phyloP scores from a whole-genome alignment of 2,329 filamentous ascomycete species.

The Botrytis porri region DNA sequence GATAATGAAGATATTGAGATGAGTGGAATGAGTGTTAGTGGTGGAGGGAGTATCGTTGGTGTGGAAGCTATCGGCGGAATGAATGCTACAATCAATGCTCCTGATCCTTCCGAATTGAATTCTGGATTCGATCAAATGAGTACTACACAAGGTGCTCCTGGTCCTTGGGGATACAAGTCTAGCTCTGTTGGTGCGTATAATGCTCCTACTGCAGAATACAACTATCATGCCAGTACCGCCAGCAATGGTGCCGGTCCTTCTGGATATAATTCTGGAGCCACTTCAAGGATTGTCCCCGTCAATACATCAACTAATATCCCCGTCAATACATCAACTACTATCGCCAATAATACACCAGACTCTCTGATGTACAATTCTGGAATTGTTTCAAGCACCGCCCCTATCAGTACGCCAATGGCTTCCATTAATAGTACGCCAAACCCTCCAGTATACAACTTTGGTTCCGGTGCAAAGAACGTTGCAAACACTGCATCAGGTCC shows the following conservation, averaged over 20 bases:
- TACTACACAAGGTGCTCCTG: rapidly evolving
- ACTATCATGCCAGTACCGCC: not conserved
- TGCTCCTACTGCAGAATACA: not conserved
- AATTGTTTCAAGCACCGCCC: too few relatives aligned
- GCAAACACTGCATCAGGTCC: not conserved
- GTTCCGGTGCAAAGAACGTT: too few relatives aligned
- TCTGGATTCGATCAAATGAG: not conserved
- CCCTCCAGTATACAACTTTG: not conserved
- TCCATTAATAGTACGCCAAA: not conserved
- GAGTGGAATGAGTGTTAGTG: not conserved
- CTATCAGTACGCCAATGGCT: not conserved
- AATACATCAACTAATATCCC: not conserved
- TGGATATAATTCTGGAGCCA: not conserved
- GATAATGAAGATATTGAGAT: not conserved
- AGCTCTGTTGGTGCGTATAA: not conserved
- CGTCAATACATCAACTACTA: not conserved
- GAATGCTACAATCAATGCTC: not conserved
- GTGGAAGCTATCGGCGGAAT: not conserved
- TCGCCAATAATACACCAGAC: not conserved
- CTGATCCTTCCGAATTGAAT: not conserved
- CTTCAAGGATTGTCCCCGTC: not conserved
- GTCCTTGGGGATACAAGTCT: not conserved
- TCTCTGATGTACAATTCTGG: not conserved
- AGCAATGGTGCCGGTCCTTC: not conserved
- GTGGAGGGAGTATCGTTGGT: not conserved